phyloP scores from a whole-genome alignment of 2,329 filamentous ascomycete species.

The Cercospora citrullina region DNA sequence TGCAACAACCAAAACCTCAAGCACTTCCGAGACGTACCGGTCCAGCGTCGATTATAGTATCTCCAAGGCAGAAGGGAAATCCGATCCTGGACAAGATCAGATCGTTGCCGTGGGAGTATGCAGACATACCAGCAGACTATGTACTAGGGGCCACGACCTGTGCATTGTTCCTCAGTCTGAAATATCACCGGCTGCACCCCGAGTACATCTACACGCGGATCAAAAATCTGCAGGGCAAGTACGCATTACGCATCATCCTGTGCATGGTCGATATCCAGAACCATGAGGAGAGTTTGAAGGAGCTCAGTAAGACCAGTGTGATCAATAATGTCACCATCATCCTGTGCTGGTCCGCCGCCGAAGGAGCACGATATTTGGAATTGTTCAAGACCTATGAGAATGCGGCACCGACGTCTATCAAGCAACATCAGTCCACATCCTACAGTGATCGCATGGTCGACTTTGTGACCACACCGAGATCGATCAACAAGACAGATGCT shows the following conservation, averaged over 20 bases:
- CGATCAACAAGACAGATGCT: conserved; percentile 92
- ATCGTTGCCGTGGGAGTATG: conserved; percentile 90
- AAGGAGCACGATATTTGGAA: conserved; percentile 91
- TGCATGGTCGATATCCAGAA: conserved; percentile 94
- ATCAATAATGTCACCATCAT: conserved; percentile 92
- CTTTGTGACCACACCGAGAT: conserved; percentile 85
- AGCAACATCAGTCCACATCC: conserved; percentile 76
- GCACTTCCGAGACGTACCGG: conserved; percentile 66
- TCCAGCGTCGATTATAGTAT: conserved; percentile 82
- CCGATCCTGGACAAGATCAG: conserved; percentile 82
- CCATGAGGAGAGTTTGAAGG: conserved; percentile 84
- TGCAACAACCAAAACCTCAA: conserved; percentile 78
- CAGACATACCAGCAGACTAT: conserved; percentile 94
- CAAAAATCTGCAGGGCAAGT: conserved; percentile 77
- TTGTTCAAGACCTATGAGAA: conserved; percentile 94
- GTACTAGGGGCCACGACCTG: conserved; percentile 84
- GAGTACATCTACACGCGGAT: conserved; percentile 98
- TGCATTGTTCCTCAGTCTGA: conserved; percentile 87
- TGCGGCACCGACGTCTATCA: conserved; percentile 77
- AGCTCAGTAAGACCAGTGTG: conserved; percentile 87
- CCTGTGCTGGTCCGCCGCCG: conserved; percentile 89
- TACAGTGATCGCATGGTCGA: conserved; percentile 88
- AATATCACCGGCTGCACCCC: conserved; percentile 95
- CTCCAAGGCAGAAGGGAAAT: conserved; percentile 90
- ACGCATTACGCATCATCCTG: conserved; percentile 80